A percentile compares a stretch with the other conserved stretches of the same genome.
phyloP scores from a whole-genome alignment of 2,329 filamentous ascomycete species.

The Trichoderma lentiforme region DNA sequence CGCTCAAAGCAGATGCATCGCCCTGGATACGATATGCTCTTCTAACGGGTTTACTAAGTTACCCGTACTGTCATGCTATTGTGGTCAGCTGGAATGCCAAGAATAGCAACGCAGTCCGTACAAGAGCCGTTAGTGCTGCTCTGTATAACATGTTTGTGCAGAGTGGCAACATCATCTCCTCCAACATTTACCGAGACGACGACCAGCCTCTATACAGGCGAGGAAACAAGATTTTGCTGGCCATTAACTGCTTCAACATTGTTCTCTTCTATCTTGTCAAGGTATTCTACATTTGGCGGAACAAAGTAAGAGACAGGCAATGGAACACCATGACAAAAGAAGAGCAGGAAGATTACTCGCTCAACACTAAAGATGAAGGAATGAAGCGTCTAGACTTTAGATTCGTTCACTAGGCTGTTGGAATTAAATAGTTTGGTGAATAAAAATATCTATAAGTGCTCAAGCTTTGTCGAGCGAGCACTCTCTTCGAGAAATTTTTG shows the following conservation, averaged over 20 bases:
- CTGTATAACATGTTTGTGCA: slow-evolving; percentile 50
- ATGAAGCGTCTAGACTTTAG: slow-evolving; percentile 44
- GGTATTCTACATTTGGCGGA: slow-evolving; percentile 50
- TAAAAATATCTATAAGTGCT: background rate
- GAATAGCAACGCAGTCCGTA: slow-evolving; percentile 57
- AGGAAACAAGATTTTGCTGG: slow-evolving; percentile 51
- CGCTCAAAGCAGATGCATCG: slow-evolving; percentile 34
- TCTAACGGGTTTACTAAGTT: slow-evolving; percentile 33
- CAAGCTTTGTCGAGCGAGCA: background rate
- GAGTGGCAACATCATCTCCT: slow-evolving; percentile 32
- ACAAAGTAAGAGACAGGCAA: slow-evolving; percentile 40
- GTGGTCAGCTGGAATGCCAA: slow-evolving; percentile 55
- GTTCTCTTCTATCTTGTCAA: slow-evolving; percentile 48
- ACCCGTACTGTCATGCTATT: slow-evolving; percentile 46
- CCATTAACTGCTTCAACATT: slow-evolving; percentile 46
- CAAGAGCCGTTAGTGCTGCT: slow-evolving; percentile 54
- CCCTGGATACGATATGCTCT: slow-evolving; percentile 43
- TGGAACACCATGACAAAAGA: slow-evolving; percentile 49
- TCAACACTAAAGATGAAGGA: slow-evolving; percentile 41
- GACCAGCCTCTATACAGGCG: slow-evolving; percentile 33
- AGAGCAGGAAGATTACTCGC: slow-evolving; percentile 32
- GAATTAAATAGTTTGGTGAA: background rate
- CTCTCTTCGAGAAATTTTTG: slow-evolving; percentile 12
- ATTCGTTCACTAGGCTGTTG: slow-evolving; percentile 35
- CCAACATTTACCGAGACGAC: slow-evolving; percentile 40